Evolutionary conservation across 2,329 filamentous ascomycete genomes (phyloP).

Genomic region (Coniochaeta sp.): DNA sequence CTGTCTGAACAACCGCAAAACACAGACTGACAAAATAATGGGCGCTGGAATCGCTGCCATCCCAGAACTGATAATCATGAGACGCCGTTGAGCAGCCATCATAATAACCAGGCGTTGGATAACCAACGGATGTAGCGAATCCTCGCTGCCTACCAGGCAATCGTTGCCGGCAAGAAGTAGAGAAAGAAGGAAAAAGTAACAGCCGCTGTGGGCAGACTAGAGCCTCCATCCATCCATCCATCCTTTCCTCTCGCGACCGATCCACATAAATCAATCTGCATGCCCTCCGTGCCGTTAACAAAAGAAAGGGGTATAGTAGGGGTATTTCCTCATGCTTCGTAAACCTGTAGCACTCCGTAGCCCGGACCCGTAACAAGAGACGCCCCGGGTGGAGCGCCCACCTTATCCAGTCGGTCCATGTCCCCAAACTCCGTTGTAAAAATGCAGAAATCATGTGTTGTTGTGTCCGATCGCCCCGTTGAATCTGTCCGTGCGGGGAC

Average conservation of each 20-base stretch:
- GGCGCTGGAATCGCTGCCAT: background rate
- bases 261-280: background rate
- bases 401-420: background rate
- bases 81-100: no score
- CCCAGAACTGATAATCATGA: no score
- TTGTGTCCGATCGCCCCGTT: background rate
- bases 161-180: background rate
- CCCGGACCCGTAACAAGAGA: background rate
- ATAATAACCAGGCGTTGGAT: no score
- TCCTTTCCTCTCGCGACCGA: no score
- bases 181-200: background rate
- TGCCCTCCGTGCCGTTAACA: background rate
- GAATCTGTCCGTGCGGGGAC: no score
- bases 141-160: background rate
- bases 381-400: background rate
- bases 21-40: background rate
- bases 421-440: background rate
- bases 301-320: background rate
- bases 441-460: background rate
- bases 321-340: conserved; percentile 1
- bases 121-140: background rate
- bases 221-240: background rate
- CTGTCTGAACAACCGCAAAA: background rate
- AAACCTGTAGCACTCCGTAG: background rate
- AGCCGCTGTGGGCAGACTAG: background rate